Conservation (phyloP, 805 yeast species). For the Nakazawaea anatomiae region DNA sequence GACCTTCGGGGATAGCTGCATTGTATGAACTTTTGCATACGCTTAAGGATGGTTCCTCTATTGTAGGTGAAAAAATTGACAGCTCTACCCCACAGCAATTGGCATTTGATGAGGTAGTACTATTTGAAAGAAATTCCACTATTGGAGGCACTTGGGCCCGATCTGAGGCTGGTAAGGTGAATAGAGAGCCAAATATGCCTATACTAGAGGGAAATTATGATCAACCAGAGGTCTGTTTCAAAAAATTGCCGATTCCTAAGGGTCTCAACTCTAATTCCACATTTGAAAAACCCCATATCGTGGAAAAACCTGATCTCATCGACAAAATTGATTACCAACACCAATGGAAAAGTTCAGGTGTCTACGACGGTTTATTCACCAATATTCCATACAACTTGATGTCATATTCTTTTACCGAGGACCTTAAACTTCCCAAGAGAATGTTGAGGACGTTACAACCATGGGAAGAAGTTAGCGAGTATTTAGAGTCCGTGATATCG, state of each 20-base stretch:
- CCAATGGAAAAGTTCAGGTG: conserved; percentile 34
- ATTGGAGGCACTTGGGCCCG: conserved; percentile 37
- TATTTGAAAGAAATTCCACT: conserved; percentile 30
- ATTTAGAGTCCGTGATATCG: conserved; percentile 18
- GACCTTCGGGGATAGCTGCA: conserved; percentile 35
- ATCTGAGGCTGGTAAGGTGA: conserved; percentile 11
- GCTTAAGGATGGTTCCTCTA: conserved; percentile 21
- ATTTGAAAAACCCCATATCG: conserved; percentile 27
- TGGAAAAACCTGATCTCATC: conserved; percentile 17
- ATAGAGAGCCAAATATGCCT: conserved; percentile 17
- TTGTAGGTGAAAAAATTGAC: conserved; percentile 9
- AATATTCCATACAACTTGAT: conserved; percentile 33
- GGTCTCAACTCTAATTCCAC: conserved; percentile 22
- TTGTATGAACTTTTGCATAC: conserved; percentile 27
- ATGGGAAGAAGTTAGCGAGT: conserved; percentile 13
- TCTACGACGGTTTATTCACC: conserved; percentile 33
- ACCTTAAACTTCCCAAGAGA: conserved; percentile 8
- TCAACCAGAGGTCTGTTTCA: conserved; percentile 1
- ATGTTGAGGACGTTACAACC: conserved; percentile 9
- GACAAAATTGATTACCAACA: conserved; percentile 12
- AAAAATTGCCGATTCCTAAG: conserved; percentile 13
- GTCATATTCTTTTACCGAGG: conserved; percentile 30
- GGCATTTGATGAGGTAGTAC: conserved; percentile 28
- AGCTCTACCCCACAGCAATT: conserved; percentile 15
- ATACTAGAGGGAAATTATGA: conserved; percentile 5